phyloP scores from a whole-genome alignment of 2,329 filamentous ascomycete genomes.

The Fusarium graminum region DNA sequence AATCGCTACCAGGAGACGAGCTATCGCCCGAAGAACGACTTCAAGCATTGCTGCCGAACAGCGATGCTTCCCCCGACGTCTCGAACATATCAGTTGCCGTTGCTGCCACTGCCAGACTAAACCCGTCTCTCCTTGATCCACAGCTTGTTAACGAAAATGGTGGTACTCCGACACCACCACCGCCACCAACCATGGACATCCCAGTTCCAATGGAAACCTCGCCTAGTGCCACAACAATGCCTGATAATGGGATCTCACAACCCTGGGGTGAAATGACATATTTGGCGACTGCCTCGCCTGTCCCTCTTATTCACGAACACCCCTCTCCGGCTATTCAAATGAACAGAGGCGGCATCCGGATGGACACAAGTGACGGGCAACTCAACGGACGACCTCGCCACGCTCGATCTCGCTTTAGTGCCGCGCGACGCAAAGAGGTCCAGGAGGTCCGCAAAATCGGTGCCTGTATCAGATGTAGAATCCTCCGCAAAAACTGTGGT shows the following conservation, averaged over 20 bases:
- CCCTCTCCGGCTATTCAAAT: constrained; percentile 52
- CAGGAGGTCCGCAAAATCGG: constrained; percentile 74
- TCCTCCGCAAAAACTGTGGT: constrained; percentile 76
- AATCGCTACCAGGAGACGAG: constrained; percentile 51
- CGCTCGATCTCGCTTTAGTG: constrained; percentile 69
- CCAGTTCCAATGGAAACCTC: constrained; percentile 42
- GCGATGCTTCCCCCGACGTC: constrained; percentile 57
- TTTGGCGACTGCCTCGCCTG: constrained; percentile 55
- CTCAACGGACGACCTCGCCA: constrained; percentile 65
- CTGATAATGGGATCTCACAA: constrained; percentile 52
- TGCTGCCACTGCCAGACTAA: constrained; percentile 68
- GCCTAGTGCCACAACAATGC: constrained; percentile 41
- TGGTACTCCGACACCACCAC: constrained; percentile 50
- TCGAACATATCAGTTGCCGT: constrained; percentile 68
- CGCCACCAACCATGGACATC: constrained; percentile 40
- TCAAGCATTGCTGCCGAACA: constrained; percentile 59
- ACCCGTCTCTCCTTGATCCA: constrained; percentile 67
- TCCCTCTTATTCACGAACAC: constrained; percentile 50
- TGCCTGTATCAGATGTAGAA: constrained; percentile 74
- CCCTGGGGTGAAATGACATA: constrained; percentile 69
- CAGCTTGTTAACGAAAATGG: constrained; percentile 56
- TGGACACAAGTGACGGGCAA: constrained; percentile 61
- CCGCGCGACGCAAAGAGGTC: constrained; percentile 72
- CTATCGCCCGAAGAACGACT: constrained; percentile 65
- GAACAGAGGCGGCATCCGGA: constrained; percentile 64